These are phyloP conservation scores for Tuber aestivum DNA, from an alignment of 495 filamentous ascomycete species.

Conservation along the genomic window DNA sequence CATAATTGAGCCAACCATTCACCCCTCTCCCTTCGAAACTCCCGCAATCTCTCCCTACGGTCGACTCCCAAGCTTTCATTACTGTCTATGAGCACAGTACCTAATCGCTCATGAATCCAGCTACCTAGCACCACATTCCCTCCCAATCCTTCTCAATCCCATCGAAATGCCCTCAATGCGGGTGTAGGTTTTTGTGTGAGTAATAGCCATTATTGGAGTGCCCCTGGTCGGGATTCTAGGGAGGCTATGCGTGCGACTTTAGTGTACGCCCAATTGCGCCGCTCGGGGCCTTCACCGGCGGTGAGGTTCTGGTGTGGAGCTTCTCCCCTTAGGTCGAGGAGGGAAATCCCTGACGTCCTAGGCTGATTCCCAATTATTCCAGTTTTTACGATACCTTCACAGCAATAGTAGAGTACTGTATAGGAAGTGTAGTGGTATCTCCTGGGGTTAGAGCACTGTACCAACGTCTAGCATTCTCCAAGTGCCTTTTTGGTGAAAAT, in stretches of 20 bases:
- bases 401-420: not conserved
- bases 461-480: not conserved
- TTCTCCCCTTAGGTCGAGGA: no score
- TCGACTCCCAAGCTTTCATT: not conserved
- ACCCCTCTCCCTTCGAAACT: not conserved
- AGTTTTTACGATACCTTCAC: no score
- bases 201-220: not conserved
- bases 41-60: not conserved
- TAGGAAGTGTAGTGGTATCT: not conserved
- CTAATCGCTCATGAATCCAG: not conserved
- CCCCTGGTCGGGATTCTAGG: not conserved
- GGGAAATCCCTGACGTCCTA: no score
- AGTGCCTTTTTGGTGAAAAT: not conserved
- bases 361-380: no score
- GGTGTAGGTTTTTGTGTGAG: not conserved
- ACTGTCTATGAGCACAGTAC: not conserved
- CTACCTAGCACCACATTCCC: not conserved
- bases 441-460: not conserved
- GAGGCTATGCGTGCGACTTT: no score
- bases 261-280: not conserved
- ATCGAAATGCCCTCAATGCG: not conserved
- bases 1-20: not conserved
- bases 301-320: no score
- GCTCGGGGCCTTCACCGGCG: no score
- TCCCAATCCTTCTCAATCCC: not conserved